phyloP scores from a whole-genome alignment of 148 eudicot genomes.

The Camellia granthamiana region DNA sequence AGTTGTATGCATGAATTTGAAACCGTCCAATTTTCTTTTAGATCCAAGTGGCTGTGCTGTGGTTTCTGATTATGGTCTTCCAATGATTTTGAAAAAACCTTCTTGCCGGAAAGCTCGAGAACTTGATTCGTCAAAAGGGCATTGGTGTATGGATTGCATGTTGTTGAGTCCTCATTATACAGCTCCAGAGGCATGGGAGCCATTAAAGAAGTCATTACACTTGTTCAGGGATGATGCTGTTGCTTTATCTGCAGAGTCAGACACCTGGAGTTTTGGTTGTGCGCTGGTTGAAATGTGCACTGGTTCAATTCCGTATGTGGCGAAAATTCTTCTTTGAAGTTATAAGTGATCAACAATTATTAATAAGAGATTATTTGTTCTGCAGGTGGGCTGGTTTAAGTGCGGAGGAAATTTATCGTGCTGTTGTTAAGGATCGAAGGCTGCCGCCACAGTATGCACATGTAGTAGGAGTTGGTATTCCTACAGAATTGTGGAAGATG shows the following conservation, averaged over 20 bases:
- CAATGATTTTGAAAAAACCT: constrained; percentile 78
- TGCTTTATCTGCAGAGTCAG: constrained; percentile 85
- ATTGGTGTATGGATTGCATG: constrained; percentile 94
- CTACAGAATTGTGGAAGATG: constrained; percentile 93
- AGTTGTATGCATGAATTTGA: constrained; percentile 86
- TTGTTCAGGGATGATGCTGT: constrained; percentile 82
- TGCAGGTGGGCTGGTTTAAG: constrained; percentile 90
- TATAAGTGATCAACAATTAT: background rate
- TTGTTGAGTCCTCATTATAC: constrained; percentile 89
- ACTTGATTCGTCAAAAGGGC: constrained; percentile 62
- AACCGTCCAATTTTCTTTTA: constrained; percentile 87
- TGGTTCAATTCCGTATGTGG: constrained; percentile 81
- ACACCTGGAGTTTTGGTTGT: constrained; percentile 98
- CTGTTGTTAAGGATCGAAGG: constrained; percentile 69
- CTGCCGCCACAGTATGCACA: constrained; percentile 96
- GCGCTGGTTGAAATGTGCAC: constrained; percentile 98
- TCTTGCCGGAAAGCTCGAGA: constrained; percentile 76
- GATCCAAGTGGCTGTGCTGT: constrained; percentile 77
- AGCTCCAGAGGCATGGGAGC: constrained; percentile 98
- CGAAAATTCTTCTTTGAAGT: constrained; percentile 8
- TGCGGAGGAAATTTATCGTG: constrained; percentile 81
- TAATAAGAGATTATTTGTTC: constrained; percentile 16
- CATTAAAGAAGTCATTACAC: constrained; percentile 70
- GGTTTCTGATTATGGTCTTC: constrained; percentile 90
- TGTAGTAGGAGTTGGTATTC: constrained; percentile 93